These are phyloP conservation scores for Amanita pallidorosea DNA, from an alignment of 768 basidiomycete species.

Conservation along the genomic window DNA sequence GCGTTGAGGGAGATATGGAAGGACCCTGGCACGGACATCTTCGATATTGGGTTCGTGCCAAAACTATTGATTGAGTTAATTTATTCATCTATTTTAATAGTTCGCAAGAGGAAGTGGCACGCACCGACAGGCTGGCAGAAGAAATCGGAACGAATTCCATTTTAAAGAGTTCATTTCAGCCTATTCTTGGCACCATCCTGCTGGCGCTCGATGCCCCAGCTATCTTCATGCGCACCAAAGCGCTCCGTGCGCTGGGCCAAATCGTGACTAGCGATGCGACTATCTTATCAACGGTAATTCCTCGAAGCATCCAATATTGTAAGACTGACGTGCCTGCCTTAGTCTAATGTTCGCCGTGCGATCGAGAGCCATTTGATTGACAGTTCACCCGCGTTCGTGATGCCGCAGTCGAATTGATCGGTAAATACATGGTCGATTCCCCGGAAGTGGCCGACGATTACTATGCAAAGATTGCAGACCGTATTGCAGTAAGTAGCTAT, in stretches of 20 bases:
- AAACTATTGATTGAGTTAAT: not conserved
- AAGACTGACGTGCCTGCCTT: constrained; percentile 2
- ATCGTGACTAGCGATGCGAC: constrained; percentile 85
- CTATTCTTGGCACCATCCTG: constrained; percentile 73
- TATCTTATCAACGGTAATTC: constrained; percentile 62
- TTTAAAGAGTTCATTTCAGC: constrained; percentile 72
- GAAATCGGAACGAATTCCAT: constrained; percentile 69
- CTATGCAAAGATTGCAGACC: constrained; percentile 78
- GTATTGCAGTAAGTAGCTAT: constrained; percentile 62
- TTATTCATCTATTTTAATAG: constrained; percentile 20
- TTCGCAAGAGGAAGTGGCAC: constrained; percentile 58
- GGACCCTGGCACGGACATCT: constrained; percentile 58
- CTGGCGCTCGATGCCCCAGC: constrained; percentile 73
- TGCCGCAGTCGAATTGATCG: constrained; percentile 92
- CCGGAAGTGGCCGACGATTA: constrained; percentile 86
- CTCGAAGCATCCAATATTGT: not conserved
- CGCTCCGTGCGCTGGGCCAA: constrained; percentile 78
- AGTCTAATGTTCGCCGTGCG: constrained; percentile 73
- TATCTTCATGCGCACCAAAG: constrained; percentile 92
- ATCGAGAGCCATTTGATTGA: constrained; percentile 90
- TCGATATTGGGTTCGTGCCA: constrained; percentile 61
- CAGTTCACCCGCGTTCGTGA: constrained; percentile 93
- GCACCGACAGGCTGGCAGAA: constrained; percentile 62
- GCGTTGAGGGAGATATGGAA: constrained; percentile 71
- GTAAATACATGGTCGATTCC: constrained; percentile 91